These are phyloP conservation scores for Argentina anserina DNA, from an alignment of 306 rosid species.

Conservation along the genomic window DNA sequence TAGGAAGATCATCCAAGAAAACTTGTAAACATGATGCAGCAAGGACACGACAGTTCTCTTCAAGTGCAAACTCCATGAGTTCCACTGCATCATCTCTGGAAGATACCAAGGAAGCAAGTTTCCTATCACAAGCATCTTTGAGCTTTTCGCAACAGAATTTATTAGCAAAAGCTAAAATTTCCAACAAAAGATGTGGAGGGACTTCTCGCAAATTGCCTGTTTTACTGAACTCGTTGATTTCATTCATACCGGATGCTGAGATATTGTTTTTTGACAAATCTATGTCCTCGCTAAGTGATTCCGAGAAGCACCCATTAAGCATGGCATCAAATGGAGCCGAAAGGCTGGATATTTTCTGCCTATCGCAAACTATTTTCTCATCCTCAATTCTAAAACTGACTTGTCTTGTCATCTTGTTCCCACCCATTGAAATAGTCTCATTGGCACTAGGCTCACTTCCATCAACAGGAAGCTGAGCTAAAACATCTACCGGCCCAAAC, in stretches of 20 bases:
- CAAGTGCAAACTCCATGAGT: slow-evolving; percentile 76
- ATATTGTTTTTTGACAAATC: slow-evolving; percentile 77
- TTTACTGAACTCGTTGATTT: slow-evolving; percentile 58
- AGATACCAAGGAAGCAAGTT: slow-evolving; percentile 63
- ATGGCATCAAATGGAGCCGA: slow-evolving; percentile 79
- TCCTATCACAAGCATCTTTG: slow-evolving; percentile 74
- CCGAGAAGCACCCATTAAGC: slow-evolving; percentile 85
- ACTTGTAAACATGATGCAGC: slow-evolving; percentile 81
- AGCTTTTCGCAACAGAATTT: slow-evolving; percentile 78
- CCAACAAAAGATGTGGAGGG: slow-evolving; percentile 67
- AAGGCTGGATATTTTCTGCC: slow-evolving; percentile 75
- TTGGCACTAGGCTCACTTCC: slow-evolving; percentile 26
- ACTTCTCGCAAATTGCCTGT: slow-evolving; percentile 53
- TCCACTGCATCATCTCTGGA: slow-evolving; percentile 77
- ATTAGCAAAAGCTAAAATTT: slow-evolving; percentile 71
- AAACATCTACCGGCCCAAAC: slow-evolving; percentile 61
- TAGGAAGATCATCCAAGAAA: slow-evolving; percentile 67
- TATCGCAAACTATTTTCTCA: slow-evolving; percentile 76
- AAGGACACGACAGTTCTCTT: slow-evolving; percentile 61
- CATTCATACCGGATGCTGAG: slow-evolving; percentile 72
- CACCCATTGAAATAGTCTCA: slow-evolving; percentile 42
- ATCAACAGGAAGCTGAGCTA: slow-evolving; percentile 47
- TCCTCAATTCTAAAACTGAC: slow-evolving; percentile 63
- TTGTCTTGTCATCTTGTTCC: slow-evolving; percentile 36
- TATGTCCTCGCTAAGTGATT: slow-evolving; percentile 63